These are phyloP conservation scores for Choanephora cucurbitarum DNA, from an alignment of 371 early-diverging fungal species.

Conservation along the genomic window DNA sequence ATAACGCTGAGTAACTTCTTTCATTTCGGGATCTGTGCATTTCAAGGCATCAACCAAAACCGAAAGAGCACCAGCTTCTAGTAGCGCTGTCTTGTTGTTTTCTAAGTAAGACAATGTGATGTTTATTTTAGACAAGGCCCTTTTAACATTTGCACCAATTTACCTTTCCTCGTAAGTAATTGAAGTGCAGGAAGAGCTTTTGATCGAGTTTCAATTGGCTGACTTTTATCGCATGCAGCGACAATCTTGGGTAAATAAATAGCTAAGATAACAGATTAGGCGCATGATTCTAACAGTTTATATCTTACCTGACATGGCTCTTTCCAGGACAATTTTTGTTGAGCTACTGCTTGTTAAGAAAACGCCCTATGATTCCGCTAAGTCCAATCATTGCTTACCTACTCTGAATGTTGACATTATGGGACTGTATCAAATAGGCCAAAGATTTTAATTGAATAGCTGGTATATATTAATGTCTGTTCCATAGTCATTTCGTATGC, in stretches of 20 bases:
- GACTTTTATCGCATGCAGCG: slow-evolving; percentile 43
- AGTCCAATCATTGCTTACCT: slow-evolving; percentile 61
- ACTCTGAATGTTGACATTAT: slow-evolving; percentile 67
- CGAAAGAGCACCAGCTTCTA: slow-evolving; percentile 61
- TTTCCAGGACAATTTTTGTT: slow-evolving; percentile 62
- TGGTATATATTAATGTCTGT: slow-evolving; percentile 21
- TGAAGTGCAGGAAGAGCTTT: slow-evolving; percentile 71
- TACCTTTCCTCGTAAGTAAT: slow-evolving; percentile 70
- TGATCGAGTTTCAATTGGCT: slow-evolving; percentile 52
- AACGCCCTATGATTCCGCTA: too few relatives aligned
- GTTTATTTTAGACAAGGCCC: too few relatives aligned
- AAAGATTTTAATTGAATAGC: slow-evolving; percentile 59
- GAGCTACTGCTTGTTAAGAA: too few relatives aligned
- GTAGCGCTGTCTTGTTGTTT: slow-evolving; percentile 55
- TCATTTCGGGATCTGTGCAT: slow-evolving; percentile 49
- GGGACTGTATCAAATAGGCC: slow-evolving; percentile 63
- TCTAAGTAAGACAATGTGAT: too few relatives aligned
- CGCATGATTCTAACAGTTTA: not conserved
- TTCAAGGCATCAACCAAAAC: slow-evolving; percentile 66
- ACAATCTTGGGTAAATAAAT: slow-evolving; percentile 54
- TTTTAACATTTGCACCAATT: not conserved
- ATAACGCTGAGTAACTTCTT: slow-evolving; percentile 64
- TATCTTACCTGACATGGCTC: slow-evolving; percentile 73
- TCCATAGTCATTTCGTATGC: too few relatives aligned
- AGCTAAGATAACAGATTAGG: slow-evolving; percentile 17